A percentile compares a stretch with the other conserved stretches of the same genome.
phyloP scores from a whole-genome alignment of 2,329 filamentous ascomycete genomes.

The Ceratocystiopsis sp. region DNA sequence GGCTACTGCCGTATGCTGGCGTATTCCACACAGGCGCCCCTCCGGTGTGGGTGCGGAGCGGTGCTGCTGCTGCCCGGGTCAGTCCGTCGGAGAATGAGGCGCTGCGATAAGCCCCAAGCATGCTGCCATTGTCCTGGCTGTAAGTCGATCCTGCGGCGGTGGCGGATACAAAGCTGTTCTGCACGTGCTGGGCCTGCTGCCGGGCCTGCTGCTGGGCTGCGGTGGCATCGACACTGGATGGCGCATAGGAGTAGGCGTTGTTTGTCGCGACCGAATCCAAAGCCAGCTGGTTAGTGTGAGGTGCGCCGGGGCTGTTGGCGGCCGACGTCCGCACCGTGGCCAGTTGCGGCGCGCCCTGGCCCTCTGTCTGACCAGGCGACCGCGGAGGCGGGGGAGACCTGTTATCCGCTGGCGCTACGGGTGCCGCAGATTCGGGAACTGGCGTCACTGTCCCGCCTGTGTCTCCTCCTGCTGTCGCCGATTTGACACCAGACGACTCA shows the following conservation, averaged over 20 bases:
- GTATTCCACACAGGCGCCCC: conserved; percentile 16
- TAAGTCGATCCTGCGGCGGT: conserved; percentile 15
- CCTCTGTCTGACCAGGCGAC: conserved; percentile 26
- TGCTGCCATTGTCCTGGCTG: conserved; percentile 25
- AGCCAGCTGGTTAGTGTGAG: conserved; percentile 12
- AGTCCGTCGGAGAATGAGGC: conserved; percentile 34
- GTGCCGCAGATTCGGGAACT: conserved; percentile 1
- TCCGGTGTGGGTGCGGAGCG: conserved; percentile 21
- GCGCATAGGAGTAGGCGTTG: conserved; percentile 39
- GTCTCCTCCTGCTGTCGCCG: too few species aligned
- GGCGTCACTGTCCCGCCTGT: too few species aligned
- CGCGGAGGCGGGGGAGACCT: conserved; percentile 16
- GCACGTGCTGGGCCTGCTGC: conserved; percentile 22
- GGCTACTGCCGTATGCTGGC: conserved; percentile 23
- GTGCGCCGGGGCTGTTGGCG: conserved; percentile 16
- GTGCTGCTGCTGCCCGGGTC: conserved; percentile 15
- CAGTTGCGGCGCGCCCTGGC: conserved; percentile 24
- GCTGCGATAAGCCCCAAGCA: conserved; percentile 38
- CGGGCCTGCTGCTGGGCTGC: conserved; percentile 15
- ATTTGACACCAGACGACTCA: too few species aligned
- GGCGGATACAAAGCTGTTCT: conserved; percentile 14
- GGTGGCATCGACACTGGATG: conserved; percentile 31
- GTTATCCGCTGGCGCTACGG: conserved; percentile 4
- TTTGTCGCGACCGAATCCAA: conserved; percentile 23
- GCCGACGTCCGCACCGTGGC: conserved; percentile 13